Evolutionary conservation across 2,329 filamentous ascomycete species (phyloP).

Genomic region (Amauroascus verrucosus): DNA sequence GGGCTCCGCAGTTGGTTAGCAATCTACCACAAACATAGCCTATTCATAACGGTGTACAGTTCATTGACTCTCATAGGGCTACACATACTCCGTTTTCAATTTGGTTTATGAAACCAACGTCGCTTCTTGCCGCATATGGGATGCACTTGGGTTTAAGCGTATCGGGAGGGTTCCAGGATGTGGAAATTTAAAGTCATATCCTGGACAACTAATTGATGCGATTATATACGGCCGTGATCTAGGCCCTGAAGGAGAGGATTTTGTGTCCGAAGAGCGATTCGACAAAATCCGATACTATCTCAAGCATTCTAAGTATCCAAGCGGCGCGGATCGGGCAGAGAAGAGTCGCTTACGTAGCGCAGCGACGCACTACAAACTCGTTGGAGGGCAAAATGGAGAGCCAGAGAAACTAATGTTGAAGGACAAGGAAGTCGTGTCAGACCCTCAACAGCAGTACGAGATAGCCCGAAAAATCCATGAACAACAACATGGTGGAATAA

Average conservation of each 20-base stretch:
- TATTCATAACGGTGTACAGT: constrained; percentile 22
- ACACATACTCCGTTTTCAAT: constrained; percentile 89
- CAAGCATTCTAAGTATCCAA: constrained; percentile 86
- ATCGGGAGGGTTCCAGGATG: constrained; percentile 71
- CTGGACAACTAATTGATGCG: constrained; percentile 59
- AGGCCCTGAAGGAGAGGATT: constrained; percentile 60
- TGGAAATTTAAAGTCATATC: constrained; percentile 59
- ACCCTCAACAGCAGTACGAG: constrained; percentile 80
- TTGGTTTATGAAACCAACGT: constrained; percentile 91
- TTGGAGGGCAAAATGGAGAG: constrained; percentile 40
- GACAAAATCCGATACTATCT: constrained; percentile 98
- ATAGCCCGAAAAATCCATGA: constrained; percentile 71
- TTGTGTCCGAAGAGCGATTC: constrained; percentile 89
- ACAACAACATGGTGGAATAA: constrained; percentile 78
- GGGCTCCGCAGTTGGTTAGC: constrained; percentile 55
- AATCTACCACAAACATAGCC: background rate
- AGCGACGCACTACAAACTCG: constrained; percentile 86
- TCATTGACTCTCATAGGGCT: constrained; percentile 45
- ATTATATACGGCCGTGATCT: constrained; percentile 64
- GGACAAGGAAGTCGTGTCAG: constrained; percentile 91
- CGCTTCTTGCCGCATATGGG: constrained; percentile 82
- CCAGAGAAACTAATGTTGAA: constrained; percentile 83
- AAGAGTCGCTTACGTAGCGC: constrained; percentile 90
- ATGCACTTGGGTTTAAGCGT: constrained; percentile 81
- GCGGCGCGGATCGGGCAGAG: constrained; percentile 84